Percentiles rank a stretch among this genome's conserved stretches.
These are phyloP conservation scores for Alternaria infectoria DNA, from an alignment of 2,329 filamentous ascomycete genomes.

Conservation along the genomic window DNA sequence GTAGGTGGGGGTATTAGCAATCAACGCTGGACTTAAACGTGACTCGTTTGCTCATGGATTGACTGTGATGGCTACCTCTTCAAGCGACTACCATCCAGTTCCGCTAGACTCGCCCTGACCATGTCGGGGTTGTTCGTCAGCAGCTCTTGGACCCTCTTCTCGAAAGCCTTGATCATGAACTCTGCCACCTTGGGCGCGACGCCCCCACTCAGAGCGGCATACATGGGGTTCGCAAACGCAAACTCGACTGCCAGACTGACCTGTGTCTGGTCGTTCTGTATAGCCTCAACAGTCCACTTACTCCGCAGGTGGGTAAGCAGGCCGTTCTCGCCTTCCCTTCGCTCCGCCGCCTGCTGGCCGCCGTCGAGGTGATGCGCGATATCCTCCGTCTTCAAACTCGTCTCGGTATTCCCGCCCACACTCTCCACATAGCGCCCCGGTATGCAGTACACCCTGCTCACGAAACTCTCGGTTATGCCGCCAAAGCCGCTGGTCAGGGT, in stretches of 20 bases:
- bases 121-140: slow-evolving; percentile 34
- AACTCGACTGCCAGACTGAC: slow-evolving; percentile 80
- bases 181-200: slow-evolving; percentile 84
- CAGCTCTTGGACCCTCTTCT: slow-evolving; percentile 73
- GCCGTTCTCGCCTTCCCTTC: slow-evolving; percentile 14
- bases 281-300: slow-evolving; percentile 67
- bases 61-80: slow-evolving; percentile 10
- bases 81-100: slow-evolving; percentile 35
- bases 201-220: slow-evolving; percentile 79
- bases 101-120: slow-evolving; percentile 29
- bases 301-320: slow-evolving; percentile 74
- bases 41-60: background rate
- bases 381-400: slow-evolving; percentile 50
- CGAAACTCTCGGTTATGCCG: slow-evolving; percentile 82
- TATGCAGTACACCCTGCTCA: slow-evolving; percentile 78
- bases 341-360: background rate
- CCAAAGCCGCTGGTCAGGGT: slow-evolving; percentile 86
- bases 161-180: slow-evolving; percentile 93
- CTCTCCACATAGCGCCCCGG: slow-evolving; percentile 78
- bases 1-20: background rate
- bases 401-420: slow-evolving; percentile 65
- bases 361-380: slow-evolving; percentile 52
- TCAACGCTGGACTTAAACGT: background rate
- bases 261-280: slow-evolving; percentile 64
- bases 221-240: slow-evolving; percentile 86